These are phyloP conservation scores for Fusarium humuli DNA, from an alignment of 2,329 filamentous ascomycete species.

Conservation along the genomic window DNA sequence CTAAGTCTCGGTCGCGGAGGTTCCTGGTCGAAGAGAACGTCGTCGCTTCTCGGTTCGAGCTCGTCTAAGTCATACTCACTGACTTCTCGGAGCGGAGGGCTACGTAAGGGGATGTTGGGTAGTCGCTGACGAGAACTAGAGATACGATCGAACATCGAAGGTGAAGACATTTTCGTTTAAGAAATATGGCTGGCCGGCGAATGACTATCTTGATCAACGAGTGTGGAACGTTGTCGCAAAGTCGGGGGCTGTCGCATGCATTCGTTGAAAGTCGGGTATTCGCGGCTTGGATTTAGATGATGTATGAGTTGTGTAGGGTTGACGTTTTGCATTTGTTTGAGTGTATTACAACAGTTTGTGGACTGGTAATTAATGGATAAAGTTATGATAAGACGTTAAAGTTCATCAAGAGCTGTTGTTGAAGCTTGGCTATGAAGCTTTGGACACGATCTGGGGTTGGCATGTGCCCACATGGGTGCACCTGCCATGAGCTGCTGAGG, in stretches of 20 bases:
- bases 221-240: slow-evolving; percentile 6
- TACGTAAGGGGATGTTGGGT: slow-evolving; percentile 46
- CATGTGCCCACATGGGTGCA: slow-evolving; percentile 40
- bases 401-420: slow-evolving; percentile 7
- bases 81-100: slow-evolving; percentile 40
- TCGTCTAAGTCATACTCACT: slow-evolving; percentile 55
- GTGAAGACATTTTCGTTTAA: slow-evolving; percentile 44
- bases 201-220: not conserved
- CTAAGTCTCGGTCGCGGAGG: slow-evolving; percentile 40
- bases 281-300: not conserved
- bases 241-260: slow-evolving; percentile 18
- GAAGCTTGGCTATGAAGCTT: slow-evolving; percentile 23
- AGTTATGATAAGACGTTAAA: not conserved
- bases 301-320: not conserved
- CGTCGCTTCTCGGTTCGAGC: slow-evolving; percentile 53
- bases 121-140: slow-evolving; percentile 41
- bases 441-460: slow-evolving; percentile 36
- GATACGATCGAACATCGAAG: slow-evolving; percentile 46
- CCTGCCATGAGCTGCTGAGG: slow-evolving; percentile 37
- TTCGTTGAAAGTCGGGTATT: slow-evolving; percentile 21
- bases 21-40: slow-evolving; percentile 41
- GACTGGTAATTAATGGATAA: not conserved
- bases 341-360: too few relatives aligned
- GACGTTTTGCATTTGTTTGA: slow-evolving; percentile 2
- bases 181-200: not conserved